These are phyloP conservation scores for Linum tenue DNA, from an alignment of 345 rosid species.

Conservation along the genomic window DNA sequence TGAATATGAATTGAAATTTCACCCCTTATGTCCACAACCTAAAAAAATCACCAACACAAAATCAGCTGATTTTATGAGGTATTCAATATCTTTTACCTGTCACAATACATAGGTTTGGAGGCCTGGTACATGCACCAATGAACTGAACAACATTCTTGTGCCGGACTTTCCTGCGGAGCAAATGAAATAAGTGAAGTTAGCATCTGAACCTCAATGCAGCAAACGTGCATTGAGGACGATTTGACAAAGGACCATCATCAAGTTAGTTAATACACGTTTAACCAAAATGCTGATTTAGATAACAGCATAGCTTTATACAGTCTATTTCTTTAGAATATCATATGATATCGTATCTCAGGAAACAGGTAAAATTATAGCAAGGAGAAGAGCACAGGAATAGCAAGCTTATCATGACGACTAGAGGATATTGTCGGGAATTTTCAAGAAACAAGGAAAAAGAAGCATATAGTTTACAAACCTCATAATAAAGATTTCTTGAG, in stretches of 20 bases:
- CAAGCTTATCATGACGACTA: not conserved
- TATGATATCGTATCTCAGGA: not conserved
- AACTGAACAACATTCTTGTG: conserved; percentile 57
- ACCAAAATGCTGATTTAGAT: not conserved
- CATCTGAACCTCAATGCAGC: not conserved
- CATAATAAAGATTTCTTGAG: conserved; percentile 48
- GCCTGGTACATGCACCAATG: conserved; percentile 53
- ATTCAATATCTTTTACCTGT: conserved; percentile 29
- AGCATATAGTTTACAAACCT: conserved; percentile 24
- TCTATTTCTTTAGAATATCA: not conserved
- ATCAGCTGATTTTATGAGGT: not conserved
- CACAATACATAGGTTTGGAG: conserved; percentile 48
- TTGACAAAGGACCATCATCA: not conserved
- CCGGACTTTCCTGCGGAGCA: conserved; percentile 40
- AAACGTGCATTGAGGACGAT: not conserved
- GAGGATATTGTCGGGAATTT: too few species aligned
- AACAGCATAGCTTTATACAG: not conserved
- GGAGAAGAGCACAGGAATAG: not conserved
- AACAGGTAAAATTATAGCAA: not conserved
- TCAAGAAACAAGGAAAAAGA: not conserved
- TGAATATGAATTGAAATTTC: too few species aligned
- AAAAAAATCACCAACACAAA: not conserved
- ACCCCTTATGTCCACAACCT: not conserved
- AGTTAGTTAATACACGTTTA: not conserved
- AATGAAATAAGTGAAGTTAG: not conserved